phyloP scores from a whole-genome alignment of 2,329 filamentous ascomycete genomes.

The Geosmithia putterillii region DNA sequence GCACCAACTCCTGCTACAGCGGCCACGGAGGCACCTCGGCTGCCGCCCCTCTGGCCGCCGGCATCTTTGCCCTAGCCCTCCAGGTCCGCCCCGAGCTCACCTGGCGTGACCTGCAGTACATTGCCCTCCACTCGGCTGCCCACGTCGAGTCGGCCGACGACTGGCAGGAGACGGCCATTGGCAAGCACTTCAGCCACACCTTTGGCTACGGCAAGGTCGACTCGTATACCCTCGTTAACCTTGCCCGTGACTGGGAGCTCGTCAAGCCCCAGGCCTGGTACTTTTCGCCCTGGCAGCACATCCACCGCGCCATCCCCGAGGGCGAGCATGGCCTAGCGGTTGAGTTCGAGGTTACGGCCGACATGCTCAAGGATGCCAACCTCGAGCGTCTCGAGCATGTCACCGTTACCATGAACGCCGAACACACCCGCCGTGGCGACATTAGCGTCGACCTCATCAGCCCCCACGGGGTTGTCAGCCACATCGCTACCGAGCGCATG shows the following conservation, averaged over 20 bases:
- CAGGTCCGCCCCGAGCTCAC: conserved; percentile 74
- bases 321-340: conserved; percentile 68
- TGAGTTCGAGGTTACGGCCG: conserved; percentile 67
- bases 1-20: conserved; percentile 63
- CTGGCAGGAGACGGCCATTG: conserved; percentile 72
- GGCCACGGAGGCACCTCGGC: conserved; percentile 93
- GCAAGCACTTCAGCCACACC: conserved; percentile 83
- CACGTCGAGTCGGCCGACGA: conserved; percentile 57
- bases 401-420: conserved; percentile 93
- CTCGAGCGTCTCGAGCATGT: conserved; percentile 84
- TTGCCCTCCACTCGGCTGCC: conserved; percentile 74
- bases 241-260: conserved; percentile 70
- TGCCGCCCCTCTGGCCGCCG: conserved; percentile 83
- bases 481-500: conserved; percentile 65
- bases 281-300: conserved; percentile 86
- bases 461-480: conserved; percentile 68
- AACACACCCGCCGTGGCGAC: conserved; percentile 79
- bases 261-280: conserved; percentile 96
- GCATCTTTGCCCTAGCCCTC: conserved; percentile 81
- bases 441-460: conserved; percentile 85
- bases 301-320: conserved; percentile 76
- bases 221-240: conserved; percentile 71
- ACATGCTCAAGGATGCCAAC: conserved; percentile 74
- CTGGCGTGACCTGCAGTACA: conserved; percentile 92
- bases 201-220: conserved; percentile 96